Evolutionary conservation across 148 eudicot species (phyloP).

Genomic region (Rhododendron mucronatum): DNA sequence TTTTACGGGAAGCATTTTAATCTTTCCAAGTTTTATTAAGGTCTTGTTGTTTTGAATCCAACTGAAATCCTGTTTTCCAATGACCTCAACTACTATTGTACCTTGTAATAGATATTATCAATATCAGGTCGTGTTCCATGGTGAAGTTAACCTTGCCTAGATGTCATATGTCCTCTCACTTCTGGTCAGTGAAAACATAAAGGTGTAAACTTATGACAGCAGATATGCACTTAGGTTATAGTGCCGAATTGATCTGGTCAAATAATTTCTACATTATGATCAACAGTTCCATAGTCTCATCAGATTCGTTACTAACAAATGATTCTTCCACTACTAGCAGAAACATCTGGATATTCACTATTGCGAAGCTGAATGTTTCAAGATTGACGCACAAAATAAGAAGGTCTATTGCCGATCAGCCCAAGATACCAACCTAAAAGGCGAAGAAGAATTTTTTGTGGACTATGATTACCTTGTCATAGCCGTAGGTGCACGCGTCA

Average conservation of each 20-base stretch:
- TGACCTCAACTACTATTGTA: not conserved
- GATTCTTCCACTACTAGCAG: conserved; percentile 11
- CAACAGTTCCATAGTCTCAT: not conserved
- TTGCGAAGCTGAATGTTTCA: conserved; percentile 34
- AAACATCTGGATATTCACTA: conserved; percentile 22
- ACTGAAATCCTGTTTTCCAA: not conserved
- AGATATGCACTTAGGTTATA: not conserved
- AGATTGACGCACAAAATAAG: conserved; percentile 28
- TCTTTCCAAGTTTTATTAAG: not conserved
- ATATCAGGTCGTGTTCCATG: not conserved
- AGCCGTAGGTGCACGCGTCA: conserved; percentile 36
- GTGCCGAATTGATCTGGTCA: not conserved
- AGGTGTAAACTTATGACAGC: not conserved
- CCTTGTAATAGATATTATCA: not conserved
- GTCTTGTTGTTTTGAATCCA: not conserved
- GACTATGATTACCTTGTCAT: conserved; percentile 38
- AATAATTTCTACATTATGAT: not conserved
- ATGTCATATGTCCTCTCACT: not conserved
- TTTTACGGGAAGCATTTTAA: not conserved
- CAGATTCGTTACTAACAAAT: not conserved
- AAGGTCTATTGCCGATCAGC: conserved; percentile 29
- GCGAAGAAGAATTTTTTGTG: conserved; percentile 23
- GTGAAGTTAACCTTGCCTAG: not conserved
- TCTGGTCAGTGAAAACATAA: not conserved
- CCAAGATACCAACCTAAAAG: conserved; percentile 20